Conservation (phyloP, 331 rosid species). For the Malus hybrid region DNA sequence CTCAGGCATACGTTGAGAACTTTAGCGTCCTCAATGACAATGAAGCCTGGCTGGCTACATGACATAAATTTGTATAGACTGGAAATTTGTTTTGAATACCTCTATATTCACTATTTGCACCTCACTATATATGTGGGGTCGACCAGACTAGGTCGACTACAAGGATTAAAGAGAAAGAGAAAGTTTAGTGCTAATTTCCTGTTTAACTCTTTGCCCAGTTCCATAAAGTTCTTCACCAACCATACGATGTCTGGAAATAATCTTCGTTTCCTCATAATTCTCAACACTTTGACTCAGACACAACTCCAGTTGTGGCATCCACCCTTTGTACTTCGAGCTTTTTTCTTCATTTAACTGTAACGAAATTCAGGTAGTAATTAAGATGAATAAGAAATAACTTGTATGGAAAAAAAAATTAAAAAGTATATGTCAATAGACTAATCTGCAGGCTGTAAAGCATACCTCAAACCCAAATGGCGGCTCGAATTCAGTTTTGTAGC, state of each 20-base stretch:
- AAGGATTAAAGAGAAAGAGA: conserved; percentile 36
- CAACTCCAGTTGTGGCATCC: conserved; percentile 45
- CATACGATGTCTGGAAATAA: conserved; percentile 4
- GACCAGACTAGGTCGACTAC: not conserved
- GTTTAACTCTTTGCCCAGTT: conserved; percentile 6
- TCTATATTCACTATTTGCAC: not conserved
- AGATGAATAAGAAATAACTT: not conserved
- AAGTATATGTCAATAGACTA: too few relatives aligned
- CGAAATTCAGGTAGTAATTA: not conserved
- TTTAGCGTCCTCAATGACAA: not conserved
- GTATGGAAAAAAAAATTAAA: not conserved
- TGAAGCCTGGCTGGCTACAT: not conserved
- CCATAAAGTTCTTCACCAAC: conserved; percentile 1
- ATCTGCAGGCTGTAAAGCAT: not conserved
- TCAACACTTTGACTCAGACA: conserved; percentile 28
- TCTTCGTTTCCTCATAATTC: conserved; percentile 14
- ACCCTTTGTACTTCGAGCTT: conserved; percentile 17
- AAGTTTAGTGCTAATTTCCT: conserved; percentile 56
- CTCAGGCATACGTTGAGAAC: not conserved
- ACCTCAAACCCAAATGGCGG: conserved; percentile 45
- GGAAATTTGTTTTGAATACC: not conserved
- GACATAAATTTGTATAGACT: not conserved
- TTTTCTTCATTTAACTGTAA: conserved; percentile 43
- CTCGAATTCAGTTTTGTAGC: conserved; percentile 22
- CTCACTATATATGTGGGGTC: too few relatives aligned